Conservation (phyloP, 768 basidiomycete genomes). For the Boletus rubropictus region DNA sequence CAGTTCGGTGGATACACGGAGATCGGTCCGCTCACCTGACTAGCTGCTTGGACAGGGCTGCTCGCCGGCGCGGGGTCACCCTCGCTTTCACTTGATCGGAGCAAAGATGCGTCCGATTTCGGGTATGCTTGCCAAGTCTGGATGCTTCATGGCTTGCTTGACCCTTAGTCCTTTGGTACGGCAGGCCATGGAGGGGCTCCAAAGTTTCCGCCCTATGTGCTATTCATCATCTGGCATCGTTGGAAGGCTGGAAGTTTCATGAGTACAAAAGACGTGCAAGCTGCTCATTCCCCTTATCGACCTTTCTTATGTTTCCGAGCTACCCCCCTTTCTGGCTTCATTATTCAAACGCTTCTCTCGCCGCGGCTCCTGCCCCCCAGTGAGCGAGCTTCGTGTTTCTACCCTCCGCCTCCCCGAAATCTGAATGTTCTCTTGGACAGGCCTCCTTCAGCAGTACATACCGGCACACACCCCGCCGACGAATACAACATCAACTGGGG, state of each 20-base stretch:
- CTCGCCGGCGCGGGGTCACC: too few relatives aligned
- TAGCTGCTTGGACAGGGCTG: too few relatives aligned
- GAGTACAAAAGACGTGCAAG: not conserved
- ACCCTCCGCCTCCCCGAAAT: too few relatives aligned
- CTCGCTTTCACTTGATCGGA: too few relatives aligned
- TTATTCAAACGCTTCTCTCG: not conserved
- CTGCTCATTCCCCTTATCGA: too few relatives aligned
- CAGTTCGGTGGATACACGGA: too few relatives aligned
- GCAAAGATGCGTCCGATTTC: not conserved
- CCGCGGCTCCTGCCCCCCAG: not conserved
- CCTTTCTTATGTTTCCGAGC: not conserved
- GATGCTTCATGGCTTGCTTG: not conserved
- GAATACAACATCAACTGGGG: slow-evolving; percentile 5
- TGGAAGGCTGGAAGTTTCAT: slow-evolving; percentile 7
- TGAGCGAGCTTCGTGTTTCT: not conserved
- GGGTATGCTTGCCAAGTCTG: not conserved
- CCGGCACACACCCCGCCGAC: too few relatives aligned
- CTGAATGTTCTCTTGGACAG: not conserved
- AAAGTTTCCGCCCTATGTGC: not conserved
- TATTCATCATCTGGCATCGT: slow-evolving; percentile 3
- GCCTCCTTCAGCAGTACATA: too few relatives aligned
- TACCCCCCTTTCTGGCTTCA: accelerated
- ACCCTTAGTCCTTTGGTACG: not conserved
- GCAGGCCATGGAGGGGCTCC: not conserved
- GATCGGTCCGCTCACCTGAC: too few relatives aligned